Evolutionary conservation across 2,329 filamentous ascomycete genomes (phyloP).

Genomic region (Ustilaginoidea virens): DNA sequence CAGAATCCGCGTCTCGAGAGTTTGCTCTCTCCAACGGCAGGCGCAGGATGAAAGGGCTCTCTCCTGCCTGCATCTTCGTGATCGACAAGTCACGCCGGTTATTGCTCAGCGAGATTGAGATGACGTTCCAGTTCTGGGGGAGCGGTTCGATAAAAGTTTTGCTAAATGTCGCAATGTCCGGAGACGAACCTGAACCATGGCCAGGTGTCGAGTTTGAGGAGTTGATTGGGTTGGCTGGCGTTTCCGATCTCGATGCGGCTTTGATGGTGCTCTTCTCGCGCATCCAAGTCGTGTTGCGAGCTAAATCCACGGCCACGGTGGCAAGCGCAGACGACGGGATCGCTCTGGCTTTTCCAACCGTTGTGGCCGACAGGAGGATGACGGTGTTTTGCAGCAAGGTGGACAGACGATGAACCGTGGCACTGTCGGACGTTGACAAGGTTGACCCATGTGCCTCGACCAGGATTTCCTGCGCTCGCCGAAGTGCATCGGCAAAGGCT

Average conservation of each 20-base stretch:
- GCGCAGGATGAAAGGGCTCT: slow-evolving; percentile 71
- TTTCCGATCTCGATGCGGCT: not conserved
- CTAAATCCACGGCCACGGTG: slow-evolving; percentile 51
- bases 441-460: slow-evolving; percentile 46
- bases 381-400: slow-evolving; percentile 48
- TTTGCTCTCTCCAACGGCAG: slow-evolving; percentile 73
- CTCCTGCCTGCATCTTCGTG: slow-evolving; percentile 63
- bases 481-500: slow-evolving; percentile 42
- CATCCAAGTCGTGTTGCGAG: slow-evolving; percentile 51
- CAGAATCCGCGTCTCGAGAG: slow-evolving; percentile 60
- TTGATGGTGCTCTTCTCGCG: slow-evolving; percentile 42
- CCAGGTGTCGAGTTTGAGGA: no score
- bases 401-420: slow-evolving; percentile 47
- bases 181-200: no score
- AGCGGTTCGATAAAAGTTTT: slow-evolving; percentile 74
- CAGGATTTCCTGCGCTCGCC: slow-evolving; percentile 50
- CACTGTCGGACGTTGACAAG: slow-evolving; percentile 36
- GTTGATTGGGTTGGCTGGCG: no score
- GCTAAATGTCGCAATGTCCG: slow-evolving; percentile 52
- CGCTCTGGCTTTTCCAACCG: slow-evolving; percentile 27
- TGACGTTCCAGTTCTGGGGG: slow-evolving; percentile 65
- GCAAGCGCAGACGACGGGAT: slow-evolving; percentile 39
- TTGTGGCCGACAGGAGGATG: slow-evolving; percentile 49
- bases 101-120: slow-evolving; percentile 76
- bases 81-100: slow-evolving; percentile 73